Evolutionary conservation across 1,284 basidiomycete genomes (phyloP).

Genomic region (Melampsora abietis-canadensis): DNA sequence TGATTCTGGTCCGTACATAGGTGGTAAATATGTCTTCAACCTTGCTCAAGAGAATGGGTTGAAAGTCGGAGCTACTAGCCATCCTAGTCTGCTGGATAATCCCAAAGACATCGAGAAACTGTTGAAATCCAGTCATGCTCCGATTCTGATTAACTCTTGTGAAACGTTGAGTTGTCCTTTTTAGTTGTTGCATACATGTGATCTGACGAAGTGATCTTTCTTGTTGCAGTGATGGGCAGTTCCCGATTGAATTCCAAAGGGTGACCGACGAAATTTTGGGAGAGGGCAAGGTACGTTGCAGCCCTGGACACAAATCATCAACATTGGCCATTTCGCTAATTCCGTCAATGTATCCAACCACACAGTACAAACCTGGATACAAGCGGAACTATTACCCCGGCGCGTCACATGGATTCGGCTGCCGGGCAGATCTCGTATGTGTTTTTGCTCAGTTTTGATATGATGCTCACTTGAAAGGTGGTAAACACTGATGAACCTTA

Average conservation of each 20-base stretch:
- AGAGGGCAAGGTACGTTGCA: conserved; percentile 16
- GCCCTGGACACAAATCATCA: background rate
- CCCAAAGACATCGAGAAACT: conserved; percentile 16
- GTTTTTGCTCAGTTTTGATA: background rate
- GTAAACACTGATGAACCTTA: background rate
- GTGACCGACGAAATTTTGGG: conserved; percentile 32
- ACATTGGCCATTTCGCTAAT: background rate
- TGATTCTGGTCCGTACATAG: background rate
- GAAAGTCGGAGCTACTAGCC: conserved; percentile 32
- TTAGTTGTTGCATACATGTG: background rate
- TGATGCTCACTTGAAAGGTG: background rate
- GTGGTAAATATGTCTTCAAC: conserved; percentile 32
- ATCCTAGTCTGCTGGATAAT: conserved; percentile 31
- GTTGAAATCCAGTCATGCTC: conserved; percentile 8
- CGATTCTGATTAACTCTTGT: conserved; percentile 30
- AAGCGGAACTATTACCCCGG: conserved; percentile 26
- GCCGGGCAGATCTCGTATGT: conserved; percentile 26
- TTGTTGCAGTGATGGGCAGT: conserved; percentile 22
- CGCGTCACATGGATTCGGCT: conserved; percentile 34
- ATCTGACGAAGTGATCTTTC: background rate
- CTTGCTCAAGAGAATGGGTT: conserved; percentile 19
- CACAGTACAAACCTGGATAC: conserved; percentile 39
- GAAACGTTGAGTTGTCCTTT: conserved; percentile 24
- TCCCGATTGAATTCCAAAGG: conserved; percentile 13
- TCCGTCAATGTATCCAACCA: background rate